These are phyloP conservation scores for Rhododendron molle DNA, from an alignment of 148 eudicot species.

Conservation along the genomic window DNA sequence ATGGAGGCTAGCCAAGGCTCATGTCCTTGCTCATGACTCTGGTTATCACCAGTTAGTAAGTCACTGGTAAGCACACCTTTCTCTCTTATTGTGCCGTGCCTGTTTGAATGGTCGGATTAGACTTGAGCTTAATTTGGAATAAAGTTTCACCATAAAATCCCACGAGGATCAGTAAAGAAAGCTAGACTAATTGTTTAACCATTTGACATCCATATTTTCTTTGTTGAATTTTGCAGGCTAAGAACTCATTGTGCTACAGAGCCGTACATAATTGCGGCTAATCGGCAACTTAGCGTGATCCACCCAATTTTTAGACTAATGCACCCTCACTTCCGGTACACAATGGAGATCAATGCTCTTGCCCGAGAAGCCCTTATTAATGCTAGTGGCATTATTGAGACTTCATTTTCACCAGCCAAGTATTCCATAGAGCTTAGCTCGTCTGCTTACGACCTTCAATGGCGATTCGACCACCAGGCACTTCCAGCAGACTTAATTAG, in stretches of 20 bases:
- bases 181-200: too few relatives aligned
- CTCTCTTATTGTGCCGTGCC: not conserved
- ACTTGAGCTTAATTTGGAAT: not conserved
- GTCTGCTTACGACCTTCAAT: conserved; percentile 48
- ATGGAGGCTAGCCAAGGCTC: conserved; percentile 88
- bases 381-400: conserved; percentile 61
- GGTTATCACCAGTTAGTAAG: conserved; percentile 58
- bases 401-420: conserved; percentile 44
- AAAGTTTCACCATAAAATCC: not conserved
- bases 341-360: conserved; percentile 88
- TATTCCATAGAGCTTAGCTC: conserved; percentile 70
- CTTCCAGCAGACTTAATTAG: conserved; percentile 70
- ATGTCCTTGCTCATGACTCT: conserved; percentile 42
- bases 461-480: conserved; percentile 73
- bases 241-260: conserved; percentile 71
- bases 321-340: conserved; percentile 78
- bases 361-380: conserved; percentile 74
- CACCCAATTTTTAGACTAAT: conserved; percentile 73
- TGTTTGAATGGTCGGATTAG: not conserved
- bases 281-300: conserved; percentile 71
- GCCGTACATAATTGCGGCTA: conserved; percentile 71
- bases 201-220: not conserved
- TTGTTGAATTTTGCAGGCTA: conserved; percentile 43
- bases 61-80: conserved; percentile 55
- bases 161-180: too few relatives aligned